Percentiles rank a stretch among this genome's conserved stretches.
These are phyloP conservation scores for Penicillium riverlandense DNA, from an alignment of 495 filamentous ascomycete species.

Conservation along the genomic window DNA sequence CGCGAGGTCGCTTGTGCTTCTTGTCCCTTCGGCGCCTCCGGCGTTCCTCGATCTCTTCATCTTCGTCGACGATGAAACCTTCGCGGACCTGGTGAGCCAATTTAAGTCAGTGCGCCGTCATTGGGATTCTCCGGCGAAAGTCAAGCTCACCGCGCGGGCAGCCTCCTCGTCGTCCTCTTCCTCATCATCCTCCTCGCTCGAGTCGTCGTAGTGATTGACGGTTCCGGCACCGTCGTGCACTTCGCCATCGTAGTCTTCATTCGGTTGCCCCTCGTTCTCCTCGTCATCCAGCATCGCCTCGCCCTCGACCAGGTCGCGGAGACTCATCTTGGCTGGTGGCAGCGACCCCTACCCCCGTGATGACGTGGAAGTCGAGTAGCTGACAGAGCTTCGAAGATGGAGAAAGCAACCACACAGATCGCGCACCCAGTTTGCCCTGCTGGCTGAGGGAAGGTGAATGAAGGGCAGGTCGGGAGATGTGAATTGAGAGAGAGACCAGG, in stretches of 20 bases:
- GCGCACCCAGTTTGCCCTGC: conserved; percentile 9
- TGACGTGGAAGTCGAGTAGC: too few species aligned
- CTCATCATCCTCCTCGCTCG: conserved; percentile 92
- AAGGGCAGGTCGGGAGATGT: background rate
- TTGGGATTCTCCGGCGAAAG: background rate
- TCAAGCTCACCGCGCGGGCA: conserved; percentile 41
- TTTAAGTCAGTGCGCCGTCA: background rate
- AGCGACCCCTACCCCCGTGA: conserved; percentile 14
- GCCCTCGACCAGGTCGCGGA: conserved; percentile 71
- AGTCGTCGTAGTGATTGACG: conserved; percentile 60
- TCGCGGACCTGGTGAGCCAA: conserved; percentile 59
- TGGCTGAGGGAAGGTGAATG: background rate
- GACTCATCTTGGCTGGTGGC: conserved; percentile 51
- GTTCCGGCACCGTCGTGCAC: conserved; percentile 32
- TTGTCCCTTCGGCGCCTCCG: conserved; percentile 53
- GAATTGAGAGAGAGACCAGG: conserved; percentile 8
- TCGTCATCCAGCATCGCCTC: conserved; percentile 83
- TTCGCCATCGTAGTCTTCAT: conserved; percentile 70
- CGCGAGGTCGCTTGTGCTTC: conserved; percentile 45
- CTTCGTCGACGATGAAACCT: conserved; percentile 94
- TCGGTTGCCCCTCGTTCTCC: conserved; percentile 84
- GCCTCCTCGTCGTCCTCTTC: conserved; percentile 89
- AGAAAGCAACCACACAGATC: conserved; percentile 3
- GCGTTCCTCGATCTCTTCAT: conserved; percentile 69
- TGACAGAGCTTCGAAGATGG: background rate